Evolutionary conservation across 2,329 filamentous ascomycete genomes (phyloP), one percentile per base, ranked within the genome.

Genomic region (Blastomyces percursus): DNA sequence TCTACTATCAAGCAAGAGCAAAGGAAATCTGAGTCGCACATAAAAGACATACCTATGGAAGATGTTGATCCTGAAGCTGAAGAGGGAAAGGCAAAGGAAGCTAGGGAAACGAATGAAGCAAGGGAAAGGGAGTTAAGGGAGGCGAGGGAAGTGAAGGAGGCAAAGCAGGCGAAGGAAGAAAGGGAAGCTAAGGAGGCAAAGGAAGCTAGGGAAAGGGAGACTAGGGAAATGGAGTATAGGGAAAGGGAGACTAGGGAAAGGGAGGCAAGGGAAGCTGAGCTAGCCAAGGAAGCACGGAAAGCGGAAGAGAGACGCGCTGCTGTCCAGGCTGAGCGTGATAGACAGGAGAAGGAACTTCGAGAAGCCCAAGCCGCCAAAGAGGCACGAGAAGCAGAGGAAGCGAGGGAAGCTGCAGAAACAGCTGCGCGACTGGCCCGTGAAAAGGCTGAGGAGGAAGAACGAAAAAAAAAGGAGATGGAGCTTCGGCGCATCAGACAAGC

Each of bases 401-500:
- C 64, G 1, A 65, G 62, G 52, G 63, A 66, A 59, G 68, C 65
- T 40, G 70, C 71, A n/a, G 73, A 75, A 62, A 68, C 69, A 59
- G 71, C 67, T 51, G 73, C 72, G 21, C 69, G 68, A n/a, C 62
- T 69, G 64, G 74, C 74, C 21, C 74, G 71, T 51, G 75, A 78
- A 63, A 74, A 75, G 65, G 75, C 75, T 35, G 77, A 77, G 52
- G 68, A 72, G 64, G 72, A 71, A 60, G 68, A 68, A 35, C 65
- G 63, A 30, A 67, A 74, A 64, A 75, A 73, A 63, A 75, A 73
- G 61, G 75, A 75, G 63, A 75, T 75, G 64, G 73, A 76, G 60
- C 74, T 78, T 62, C 71, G 75, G 58, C 76, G 75, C 52, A 67
- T 72, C 54, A 76, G 75, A 64, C 75, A 78, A 67, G 78, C 76